Evolutionary conservation across 257 asterid genomes (phyloP).

Genomic region (Salvia miltiorrhiza): DNA sequence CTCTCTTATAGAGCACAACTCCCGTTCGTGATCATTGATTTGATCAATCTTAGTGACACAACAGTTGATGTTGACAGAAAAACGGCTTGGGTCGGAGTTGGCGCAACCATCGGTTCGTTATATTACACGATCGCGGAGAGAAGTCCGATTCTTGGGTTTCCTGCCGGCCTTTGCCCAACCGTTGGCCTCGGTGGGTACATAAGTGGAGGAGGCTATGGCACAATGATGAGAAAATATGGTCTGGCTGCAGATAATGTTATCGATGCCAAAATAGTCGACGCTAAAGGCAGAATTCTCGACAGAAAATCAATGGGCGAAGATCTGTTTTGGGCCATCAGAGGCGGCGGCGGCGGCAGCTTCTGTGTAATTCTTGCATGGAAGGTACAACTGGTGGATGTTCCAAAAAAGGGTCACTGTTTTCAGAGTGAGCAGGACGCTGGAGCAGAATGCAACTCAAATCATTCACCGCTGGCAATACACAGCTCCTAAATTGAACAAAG

Average conservation of each 20-base stretch:
- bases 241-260: too few relatives aligned
- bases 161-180: too few relatives aligned
- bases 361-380: background rate
- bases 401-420: too few relatives aligned
- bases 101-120: background rate
- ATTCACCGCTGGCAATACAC: slow-evolving; percentile 7
- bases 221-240: too few relatives aligned
- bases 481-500: background rate
- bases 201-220: too few relatives aligned
- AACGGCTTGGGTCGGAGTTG: background rate
- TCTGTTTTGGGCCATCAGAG: slow-evolving; percentile 16
- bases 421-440: background rate
- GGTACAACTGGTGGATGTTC: background rate
- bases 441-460: background rate
- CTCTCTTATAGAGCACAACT: background rate
- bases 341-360: slow-evolving; percentile 3
- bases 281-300: too few relatives aligned
- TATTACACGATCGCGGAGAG: background rate
- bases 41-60: background rate
- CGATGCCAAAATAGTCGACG: too few relatives aligned
- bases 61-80: background rate
- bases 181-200: too few relatives aligned
- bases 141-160: too few relatives aligned
- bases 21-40: background rate
- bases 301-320: too few relatives aligned